Evolutionary conservation across 163 green algal species (phyloP), one percentile per base, ranked within the genome.

Genomic region (Chloroidium sp.): DNA sequence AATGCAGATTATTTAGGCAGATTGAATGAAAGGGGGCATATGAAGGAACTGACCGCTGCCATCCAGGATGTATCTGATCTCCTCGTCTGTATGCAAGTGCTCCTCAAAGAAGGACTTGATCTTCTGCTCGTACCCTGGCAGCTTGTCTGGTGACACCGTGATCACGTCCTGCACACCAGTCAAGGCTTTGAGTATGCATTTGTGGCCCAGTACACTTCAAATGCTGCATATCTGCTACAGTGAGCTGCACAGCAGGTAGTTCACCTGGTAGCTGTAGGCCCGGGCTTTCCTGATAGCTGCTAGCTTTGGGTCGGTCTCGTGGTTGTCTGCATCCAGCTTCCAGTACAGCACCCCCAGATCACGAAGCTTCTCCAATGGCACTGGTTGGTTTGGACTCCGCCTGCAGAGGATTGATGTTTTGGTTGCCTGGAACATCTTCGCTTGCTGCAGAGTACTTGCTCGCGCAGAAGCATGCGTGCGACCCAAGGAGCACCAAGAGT

Each of bases 91-190:
- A 80, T 97, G 94, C 62, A 98, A 92, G 86, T 98, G 94, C 86
- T 98, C 94, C 86, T 92, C 81, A 78, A 86, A 93, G 77, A 93
- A 92, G 1, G 59, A 82, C 86, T 97, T 98, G 77, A 98, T 90
- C 88, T 98, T 98, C 36, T 92, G 67, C n/a, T 98, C 93, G 79
- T 98, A 98, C 2, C 83, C 81, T 0, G 93, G 92, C 82, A 98
- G 86, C 62, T 84, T 94, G 62, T 93, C 89, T 2, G 87, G 89
- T 0, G 86, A 91, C 59, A 96, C 89, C 8, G 82, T 90, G 12
- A 98, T 91, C 59, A 95, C 84, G 79, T 98, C 94, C 93, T 97
- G 90, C 78, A 81, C 4, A 76, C 69, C 3, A 57, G 36, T 36
- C 36, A 36, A 36, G 36, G 36, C 36, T 36, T 36, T 36, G 36